Percentiles rank a stretch among this genome's conserved stretches.
Evolutionary conservation across 2,329 filamentous ascomycete species (phyloP).

Genomic region (Raffaelea albimanens): DNA sequence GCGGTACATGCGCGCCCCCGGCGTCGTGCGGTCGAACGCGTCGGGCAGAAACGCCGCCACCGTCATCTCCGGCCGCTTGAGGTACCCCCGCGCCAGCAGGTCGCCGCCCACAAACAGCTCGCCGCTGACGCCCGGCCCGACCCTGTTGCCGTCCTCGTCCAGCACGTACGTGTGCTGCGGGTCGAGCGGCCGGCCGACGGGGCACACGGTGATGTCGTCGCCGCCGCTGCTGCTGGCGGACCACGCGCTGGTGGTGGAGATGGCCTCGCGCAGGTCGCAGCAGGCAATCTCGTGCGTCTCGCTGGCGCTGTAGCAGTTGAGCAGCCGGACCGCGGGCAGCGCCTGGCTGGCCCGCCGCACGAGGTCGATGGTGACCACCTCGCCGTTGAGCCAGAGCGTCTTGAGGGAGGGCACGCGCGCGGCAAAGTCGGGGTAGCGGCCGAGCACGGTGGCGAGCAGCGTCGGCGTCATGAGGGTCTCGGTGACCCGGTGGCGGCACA

Average conservation of each 20-base stretch:
- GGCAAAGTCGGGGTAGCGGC: slow-evolving; percentile 57
- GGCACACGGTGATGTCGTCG: slow-evolving; percentile 57
- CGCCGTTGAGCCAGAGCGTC: slow-evolving; percentile 72
- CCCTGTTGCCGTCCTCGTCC: slow-evolving; percentile 56
- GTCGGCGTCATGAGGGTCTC: slow-evolving; percentile 82
- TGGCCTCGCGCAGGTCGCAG: slow-evolving; percentile 61
- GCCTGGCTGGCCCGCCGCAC: slow-evolving; percentile 58
- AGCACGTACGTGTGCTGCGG: slow-evolving; percentile 63
- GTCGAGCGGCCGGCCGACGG: slow-evolving; percentile 62
- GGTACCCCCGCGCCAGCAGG: slow-evolving; percentile 65
- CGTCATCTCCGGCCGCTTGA: slow-evolving; percentile 71
- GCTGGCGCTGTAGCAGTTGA: slow-evolving; percentile 76
- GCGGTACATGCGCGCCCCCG: slow-evolving; percentile 61
- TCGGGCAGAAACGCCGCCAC: slow-evolving; percentile 61
- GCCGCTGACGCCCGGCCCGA: slow-evolving; percentile 53
- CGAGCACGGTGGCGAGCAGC: slow-evolving; percentile 63
- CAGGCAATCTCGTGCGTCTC: slow-evolving; percentile 76
- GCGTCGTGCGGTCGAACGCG: slow-evolving; percentile 44
- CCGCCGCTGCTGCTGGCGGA: too few species aligned
- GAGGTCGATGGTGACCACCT: slow-evolving; percentile 72
- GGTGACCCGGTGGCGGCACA: slow-evolving; percentile 56
- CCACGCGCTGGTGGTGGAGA: slow-evolving; percentile 28
- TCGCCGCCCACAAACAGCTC: slow-evolving; percentile 70
- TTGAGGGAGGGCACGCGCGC: slow-evolving; percentile 54
- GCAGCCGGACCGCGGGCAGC: slow-evolving; percentile 57